Percentiles rank a stretch among this genome's conserved stretches.
Conservation (phyloP, 306 rosid genomes). For the Inga leiocalycina region DNA sequence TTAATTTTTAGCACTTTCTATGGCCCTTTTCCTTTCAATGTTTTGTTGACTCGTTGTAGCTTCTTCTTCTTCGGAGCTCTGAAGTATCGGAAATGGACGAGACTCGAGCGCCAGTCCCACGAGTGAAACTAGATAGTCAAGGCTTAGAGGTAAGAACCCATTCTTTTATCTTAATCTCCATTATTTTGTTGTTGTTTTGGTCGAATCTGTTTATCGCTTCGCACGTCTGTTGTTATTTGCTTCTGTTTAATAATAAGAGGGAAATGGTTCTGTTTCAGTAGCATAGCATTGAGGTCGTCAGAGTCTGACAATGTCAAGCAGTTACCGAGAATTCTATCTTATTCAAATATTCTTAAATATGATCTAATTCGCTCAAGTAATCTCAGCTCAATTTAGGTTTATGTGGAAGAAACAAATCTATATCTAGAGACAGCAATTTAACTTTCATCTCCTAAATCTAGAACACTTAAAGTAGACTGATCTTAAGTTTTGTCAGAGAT, state of each 20-base stretch:
- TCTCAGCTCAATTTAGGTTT: neutral
- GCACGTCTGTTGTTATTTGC: neutral
- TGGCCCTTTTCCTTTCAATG: neutral
- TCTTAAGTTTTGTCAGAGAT: neutral
- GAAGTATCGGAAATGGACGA: constrained; percentile 15
- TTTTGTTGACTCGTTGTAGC: constrained; percentile 6
- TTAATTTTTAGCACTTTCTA: neutral
- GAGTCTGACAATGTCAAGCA: neutral
- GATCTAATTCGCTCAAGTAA: neutral
- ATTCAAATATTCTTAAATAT: neutral
- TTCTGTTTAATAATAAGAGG: neutral
- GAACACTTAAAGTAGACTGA: neutral
- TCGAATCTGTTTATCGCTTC: neutral
- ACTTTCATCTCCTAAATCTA: neutral
- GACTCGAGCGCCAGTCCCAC: too few relatives aligned
- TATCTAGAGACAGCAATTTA: too few relatives aligned
- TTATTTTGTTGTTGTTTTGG: neutral
- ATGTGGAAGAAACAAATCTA: neutral
- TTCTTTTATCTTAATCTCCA: neutral
- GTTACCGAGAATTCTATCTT: neutral
- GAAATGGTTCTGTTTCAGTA: neutral
- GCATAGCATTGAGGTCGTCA: neutral
- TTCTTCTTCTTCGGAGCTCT: neutral
- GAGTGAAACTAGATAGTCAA: too few relatives aligned
- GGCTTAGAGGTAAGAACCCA: constrained; percentile 49